These are phyloP conservation scores for Fusarium poae DNA, from an alignment of 2,329 filamentous ascomycete genomes.

Conservation along the genomic window DNA sequence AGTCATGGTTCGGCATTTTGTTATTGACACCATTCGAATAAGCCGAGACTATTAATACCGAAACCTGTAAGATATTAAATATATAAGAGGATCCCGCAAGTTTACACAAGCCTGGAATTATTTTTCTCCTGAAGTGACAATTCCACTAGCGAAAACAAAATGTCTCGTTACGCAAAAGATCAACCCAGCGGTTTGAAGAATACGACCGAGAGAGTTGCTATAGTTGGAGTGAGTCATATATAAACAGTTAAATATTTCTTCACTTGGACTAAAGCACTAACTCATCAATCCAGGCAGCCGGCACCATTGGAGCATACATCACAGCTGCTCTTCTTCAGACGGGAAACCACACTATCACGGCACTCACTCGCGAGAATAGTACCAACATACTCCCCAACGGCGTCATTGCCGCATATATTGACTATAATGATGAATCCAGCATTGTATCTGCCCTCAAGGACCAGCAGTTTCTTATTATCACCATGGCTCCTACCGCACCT, in stretches of 20 bases:
- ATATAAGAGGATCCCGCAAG: background rate
- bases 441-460: slow-evolving; percentile 63
- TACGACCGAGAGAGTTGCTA: slow-evolving; percentile 56
- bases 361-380: slow-evolving; percentile 63
- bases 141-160: background rate
- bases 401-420: slow-evolving; percentile 56
- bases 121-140: too few relatives aligned
- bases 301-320: slow-evolving; percentile 49
- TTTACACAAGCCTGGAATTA: background rate
- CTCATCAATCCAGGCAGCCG: slow-evolving; percentile 8
- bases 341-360: slow-evolving; percentile 66
- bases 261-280: background rate
- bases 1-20: background rate
- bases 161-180: slow-evolving; percentile 42
- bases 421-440: slow-evolving; percentile 59
- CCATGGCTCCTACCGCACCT: slow-evolving; percentile 58
- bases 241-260: too few relatives aligned
- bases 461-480: slow-evolving; percentile 68
- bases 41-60: background rate
- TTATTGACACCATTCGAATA: background rate
- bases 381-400: slow-evolving; percentile 58
- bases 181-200: slow-evolving; percentile 50
- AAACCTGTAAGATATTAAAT: too few relatives aligned
- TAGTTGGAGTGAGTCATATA: slow-evolving; percentile 57
- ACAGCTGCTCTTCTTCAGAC: slow-evolving; percentile 59